These are phyloP conservation scores for Micractinium conductrix DNA, from an alignment of 139 green algal species.

Conservation along the genomic window DNA sequence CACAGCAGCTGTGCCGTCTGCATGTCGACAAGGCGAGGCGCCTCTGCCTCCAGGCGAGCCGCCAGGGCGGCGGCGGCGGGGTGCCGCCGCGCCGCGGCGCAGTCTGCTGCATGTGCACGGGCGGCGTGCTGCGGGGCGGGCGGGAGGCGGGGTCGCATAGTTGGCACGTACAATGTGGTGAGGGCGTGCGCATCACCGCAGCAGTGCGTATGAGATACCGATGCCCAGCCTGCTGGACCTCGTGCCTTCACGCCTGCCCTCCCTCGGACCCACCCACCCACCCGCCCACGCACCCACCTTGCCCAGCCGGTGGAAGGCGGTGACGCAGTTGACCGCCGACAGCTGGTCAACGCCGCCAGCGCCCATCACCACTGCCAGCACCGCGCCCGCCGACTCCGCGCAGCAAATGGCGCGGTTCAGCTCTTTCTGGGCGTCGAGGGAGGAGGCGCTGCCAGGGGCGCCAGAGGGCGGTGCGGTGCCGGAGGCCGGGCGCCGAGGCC, in stretches of 20 bases:
- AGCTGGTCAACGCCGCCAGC: too few species aligned
- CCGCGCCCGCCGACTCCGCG: neutral
- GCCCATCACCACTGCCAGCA: neutral
- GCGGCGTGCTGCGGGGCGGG: neutral
- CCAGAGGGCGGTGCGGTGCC: too few species aligned
- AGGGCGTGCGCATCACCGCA: too few species aligned
- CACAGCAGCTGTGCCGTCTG: constrained; percentile 17
- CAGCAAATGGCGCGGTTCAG: constrained; percentile 7
- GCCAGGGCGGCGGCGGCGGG: neutral
- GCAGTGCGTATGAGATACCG: too few species aligned
- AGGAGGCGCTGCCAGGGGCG: too few species aligned
- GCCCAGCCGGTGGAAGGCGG: constrained; percentile 48
- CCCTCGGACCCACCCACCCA: too few species aligned
- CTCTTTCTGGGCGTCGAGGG: too few species aligned
- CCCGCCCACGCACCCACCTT: constrained; percentile 46
- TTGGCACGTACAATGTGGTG: too few species aligned
- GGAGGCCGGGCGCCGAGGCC: too few species aligned
- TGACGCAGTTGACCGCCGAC: constrained; percentile 33
- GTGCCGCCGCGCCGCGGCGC: neutral
- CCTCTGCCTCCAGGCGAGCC: neutral
- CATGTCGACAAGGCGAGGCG: neutral
- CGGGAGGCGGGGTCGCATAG: neutral
- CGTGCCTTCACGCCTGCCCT: too few species aligned
- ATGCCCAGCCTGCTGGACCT: too few species aligned
- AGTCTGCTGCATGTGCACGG: neutral